Conservation (phyloP, 129 eudicot species). For the Tagetes patula region DNA sequence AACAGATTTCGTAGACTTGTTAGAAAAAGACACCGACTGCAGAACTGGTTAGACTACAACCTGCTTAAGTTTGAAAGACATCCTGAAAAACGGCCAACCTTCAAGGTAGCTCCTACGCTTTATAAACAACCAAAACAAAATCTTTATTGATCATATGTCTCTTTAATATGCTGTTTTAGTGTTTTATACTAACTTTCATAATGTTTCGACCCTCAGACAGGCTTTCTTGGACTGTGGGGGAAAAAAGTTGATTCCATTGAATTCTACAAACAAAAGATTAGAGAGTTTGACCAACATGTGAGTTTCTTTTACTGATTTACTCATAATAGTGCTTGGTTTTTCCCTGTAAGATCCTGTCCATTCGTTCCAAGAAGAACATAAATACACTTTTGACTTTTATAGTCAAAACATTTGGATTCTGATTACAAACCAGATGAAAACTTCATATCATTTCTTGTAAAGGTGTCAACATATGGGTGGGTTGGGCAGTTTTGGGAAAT, state of each 20-base stretch:
- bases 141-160: neutral
- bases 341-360: neutral
- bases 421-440: neutral
- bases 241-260: conserved; percentile 80
- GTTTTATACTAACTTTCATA: conserved; percentile 1
- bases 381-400: conserved; percentile 1
- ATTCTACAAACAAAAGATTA: conserved; percentile 61
- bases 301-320: conserved; percentile 27
- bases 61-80: conserved; percentile 76
- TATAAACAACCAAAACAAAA: neutral
- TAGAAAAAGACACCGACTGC: conserved; percentile 70
- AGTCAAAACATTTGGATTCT: neutral
- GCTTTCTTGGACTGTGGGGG: conserved; percentile 96
- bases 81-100: conserved; percentile 77
- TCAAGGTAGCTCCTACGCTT: conserved; percentile 46
- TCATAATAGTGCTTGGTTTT: neutral
- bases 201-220: conserved; percentile 49
- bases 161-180: neutral
- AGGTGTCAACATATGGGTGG: neutral
- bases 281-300: conserved; percentile 62
- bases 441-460: neutral
- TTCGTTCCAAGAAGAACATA: neutral
- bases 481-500: neutral
- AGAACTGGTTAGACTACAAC: conserved; percentile 93
- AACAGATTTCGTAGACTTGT: conserved; percentile 83